phyloP scores from a whole-genome alignment of 208 protist genomes.

The Trypanosoma congolense region DNA sequence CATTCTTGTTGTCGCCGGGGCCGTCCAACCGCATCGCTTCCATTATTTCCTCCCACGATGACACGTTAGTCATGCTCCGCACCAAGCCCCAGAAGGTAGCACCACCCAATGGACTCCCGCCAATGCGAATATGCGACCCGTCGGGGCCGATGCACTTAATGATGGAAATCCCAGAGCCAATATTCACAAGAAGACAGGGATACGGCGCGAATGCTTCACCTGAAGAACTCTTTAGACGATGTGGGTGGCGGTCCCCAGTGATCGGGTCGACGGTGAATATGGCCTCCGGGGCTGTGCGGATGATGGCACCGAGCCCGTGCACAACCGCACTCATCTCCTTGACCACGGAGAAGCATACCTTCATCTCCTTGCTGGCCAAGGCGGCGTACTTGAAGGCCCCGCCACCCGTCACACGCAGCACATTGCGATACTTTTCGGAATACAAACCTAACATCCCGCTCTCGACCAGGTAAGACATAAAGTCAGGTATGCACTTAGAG shows the following conservation, averaged over 20 bases:
- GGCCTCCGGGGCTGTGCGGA: constrained; percentile 56
- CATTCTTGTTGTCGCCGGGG: constrained; percentile 91
- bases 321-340: constrained; percentile 89
- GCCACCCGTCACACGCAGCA: constrained; percentile 82
- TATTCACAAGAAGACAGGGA: constrained; percentile 96
- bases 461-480: constrained; percentile 51
- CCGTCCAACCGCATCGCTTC: constrained; percentile 91
- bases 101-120: constrained; percentile 93
- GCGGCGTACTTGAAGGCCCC: constrained; percentile 86
- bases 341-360: constrained; percentile 70
- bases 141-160: constrained; percentile 87
- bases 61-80: constrained; percentile 89
- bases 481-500: constrained; percentile 70
- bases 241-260: constrained; percentile 57
- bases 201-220: constrained; percentile 57
- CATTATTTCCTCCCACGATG: constrained; percentile 93
- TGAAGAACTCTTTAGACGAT: constrained; percentile 46
- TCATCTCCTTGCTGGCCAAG: constrained; percentile 42
- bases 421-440: constrained; percentile 29
- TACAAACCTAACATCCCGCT: constrained; percentile 35
- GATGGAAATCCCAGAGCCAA: constrained; percentile 96
- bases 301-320: constrained; percentile 80
- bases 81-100: constrained; percentile 96
- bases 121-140: constrained; percentile 90
- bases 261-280: constrained; percentile 80